phyloP scores from a whole-genome alignment of 1,139 yeast species.

The Yamadazyma atlantica region DNA sequence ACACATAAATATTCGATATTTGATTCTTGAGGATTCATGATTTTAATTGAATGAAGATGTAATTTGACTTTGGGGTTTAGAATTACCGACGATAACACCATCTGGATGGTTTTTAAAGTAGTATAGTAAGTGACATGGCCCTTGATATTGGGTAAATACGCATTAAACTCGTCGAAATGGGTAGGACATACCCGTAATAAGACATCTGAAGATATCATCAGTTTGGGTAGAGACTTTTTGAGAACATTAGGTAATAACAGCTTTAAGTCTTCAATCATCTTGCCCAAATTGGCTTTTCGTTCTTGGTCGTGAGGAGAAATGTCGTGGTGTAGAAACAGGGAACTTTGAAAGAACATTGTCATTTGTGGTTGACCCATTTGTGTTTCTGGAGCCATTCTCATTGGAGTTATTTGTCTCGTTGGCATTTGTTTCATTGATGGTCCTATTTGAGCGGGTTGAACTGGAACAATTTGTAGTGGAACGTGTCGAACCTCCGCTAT shows the following conservation, averaged over 20 bases:
- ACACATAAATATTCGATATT: slow-evolving; percentile 32
- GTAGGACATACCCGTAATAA: slow-evolving; percentile 65
- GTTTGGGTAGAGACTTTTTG: slow-evolving; percentile 48
- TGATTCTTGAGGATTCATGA: slow-evolving; percentile 12
- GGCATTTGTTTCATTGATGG: neutral
- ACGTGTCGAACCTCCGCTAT: too few relatives aligned
- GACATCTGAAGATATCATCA: slow-evolving; percentile 50
- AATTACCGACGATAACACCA: slow-evolving; percentile 53
- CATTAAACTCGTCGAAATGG: slow-evolving; percentile 44
- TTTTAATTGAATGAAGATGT: slow-evolving; percentile 48
- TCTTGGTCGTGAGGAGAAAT: slow-evolving; percentile 4
- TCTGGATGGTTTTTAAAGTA: slow-evolving; percentile 52
- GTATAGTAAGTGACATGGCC: slow-evolving; percentile 62
- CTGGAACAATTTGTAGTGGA: too few relatives aligned
- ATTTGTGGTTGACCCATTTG: too few relatives aligned
- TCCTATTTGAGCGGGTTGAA: neutral
- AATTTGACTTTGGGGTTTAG: slow-evolving; percentile 49
- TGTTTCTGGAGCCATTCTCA: neutral
- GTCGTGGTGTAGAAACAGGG: neutral
- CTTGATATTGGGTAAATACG: slow-evolving; percentile 58
- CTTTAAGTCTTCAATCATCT: slow-evolving; percentile 52
- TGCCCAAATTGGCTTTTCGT: slow-evolving; percentile 60
- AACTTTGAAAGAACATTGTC: neutral
- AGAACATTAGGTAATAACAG: slow-evolving; percentile 58
- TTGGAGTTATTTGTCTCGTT: neutral